These are phyloP conservation scores for Trichocladium uniseriatum DNA, from an alignment of 495 filamentous ascomycete genomes.

Conservation along the genomic window DNA sequence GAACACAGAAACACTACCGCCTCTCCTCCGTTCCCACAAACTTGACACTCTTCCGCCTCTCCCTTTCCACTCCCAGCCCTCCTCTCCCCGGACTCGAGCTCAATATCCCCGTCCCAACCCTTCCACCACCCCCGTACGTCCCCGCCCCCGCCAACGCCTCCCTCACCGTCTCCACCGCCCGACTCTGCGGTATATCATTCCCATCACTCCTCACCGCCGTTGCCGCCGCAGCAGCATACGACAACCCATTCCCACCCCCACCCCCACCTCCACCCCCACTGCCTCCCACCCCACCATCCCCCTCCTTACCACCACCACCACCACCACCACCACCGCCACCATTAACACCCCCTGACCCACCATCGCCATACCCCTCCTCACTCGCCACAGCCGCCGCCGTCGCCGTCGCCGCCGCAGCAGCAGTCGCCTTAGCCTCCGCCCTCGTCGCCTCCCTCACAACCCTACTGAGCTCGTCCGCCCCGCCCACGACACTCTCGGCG, in stretches of 20 bases:
- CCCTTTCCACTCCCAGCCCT: constrained; percentile 24
- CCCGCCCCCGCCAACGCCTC: constrained; percentile 27
- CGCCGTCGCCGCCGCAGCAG: background rate
- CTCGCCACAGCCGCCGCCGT: background rate
- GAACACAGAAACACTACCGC: background rate
- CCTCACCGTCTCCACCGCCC: constrained; percentile 44
- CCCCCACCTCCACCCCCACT: background rate
- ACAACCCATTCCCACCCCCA: too few species aligned
- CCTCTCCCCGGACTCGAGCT: constrained; percentile 37
- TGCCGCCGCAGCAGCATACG: background rate
- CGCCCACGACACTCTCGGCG: constrained; percentile 31
- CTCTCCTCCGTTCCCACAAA: constrained; percentile 29
- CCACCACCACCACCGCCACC: background rate
- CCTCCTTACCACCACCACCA: too few species aligned
- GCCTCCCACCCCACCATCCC: background rate
- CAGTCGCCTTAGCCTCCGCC: constrained; percentile 10
- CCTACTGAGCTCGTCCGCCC: constrained; percentile 35
- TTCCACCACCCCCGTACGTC: background rate
- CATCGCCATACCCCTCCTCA: constrained; percentile 1
- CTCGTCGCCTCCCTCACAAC: constrained; percentile 35
- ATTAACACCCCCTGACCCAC: constrained; percentile 12
- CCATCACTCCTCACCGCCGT: constrained; percentile 21
- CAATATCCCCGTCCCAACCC: constrained; percentile 24
- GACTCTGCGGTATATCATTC: constrained; percentile 41
- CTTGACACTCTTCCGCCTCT: constrained; percentile 49